Conservation (phyloP, 23 red algal genomes). For the Gracilariopsis chorda region DNA sequence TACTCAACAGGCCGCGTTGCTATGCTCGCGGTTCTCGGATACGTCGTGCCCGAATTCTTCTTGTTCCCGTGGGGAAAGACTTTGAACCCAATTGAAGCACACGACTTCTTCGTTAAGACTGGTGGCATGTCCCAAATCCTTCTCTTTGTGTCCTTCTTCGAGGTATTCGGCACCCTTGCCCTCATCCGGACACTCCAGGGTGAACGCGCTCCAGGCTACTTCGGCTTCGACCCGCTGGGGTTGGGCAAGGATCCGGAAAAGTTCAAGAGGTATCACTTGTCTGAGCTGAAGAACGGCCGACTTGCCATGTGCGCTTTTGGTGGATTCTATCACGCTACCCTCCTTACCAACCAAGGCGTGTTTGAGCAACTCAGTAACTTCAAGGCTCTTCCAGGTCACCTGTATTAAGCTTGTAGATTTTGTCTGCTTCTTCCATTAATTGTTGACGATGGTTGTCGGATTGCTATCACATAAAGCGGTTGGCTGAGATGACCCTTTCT, state of each 20-base stretch:
- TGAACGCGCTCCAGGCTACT: constrained; percentile 66
- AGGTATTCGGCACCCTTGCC: constrained; percentile 79
- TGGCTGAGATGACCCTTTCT: neutral
- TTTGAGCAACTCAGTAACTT: constrained; percentile 59
- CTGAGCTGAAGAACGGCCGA: constrained; percentile 97
- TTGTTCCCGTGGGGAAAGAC: constrained; percentile 50
- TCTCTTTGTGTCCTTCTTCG: constrained; percentile 69
- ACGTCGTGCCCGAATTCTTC: constrained; percentile 72
- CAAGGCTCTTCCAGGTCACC: neutral
- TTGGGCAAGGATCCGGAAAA: constrained; percentile 76
- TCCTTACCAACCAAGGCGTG: constrained; percentile 28
- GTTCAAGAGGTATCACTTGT: constrained; percentile 68
- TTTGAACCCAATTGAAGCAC: constrained; percentile 52
- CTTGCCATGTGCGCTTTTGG: constrained; percentile 96
- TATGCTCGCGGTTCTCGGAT: constrained; percentile 83
- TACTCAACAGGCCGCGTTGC: constrained; percentile 54
- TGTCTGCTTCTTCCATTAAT: neutral
- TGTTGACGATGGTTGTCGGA: neutral
- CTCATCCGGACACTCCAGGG: constrained; percentile 67
- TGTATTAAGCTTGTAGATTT: constrained; percentile 5
- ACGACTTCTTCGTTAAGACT: constrained; percentile 81
- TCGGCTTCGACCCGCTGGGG: constrained; percentile 84
- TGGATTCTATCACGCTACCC: constrained; percentile 72
- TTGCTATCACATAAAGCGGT: neutral
- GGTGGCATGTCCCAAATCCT: constrained; percentile 90